phyloP scores from a whole-genome alignment of 2,329 filamentous ascomycete genomes.

The Colletotrichum tamarilloi region DNA sequence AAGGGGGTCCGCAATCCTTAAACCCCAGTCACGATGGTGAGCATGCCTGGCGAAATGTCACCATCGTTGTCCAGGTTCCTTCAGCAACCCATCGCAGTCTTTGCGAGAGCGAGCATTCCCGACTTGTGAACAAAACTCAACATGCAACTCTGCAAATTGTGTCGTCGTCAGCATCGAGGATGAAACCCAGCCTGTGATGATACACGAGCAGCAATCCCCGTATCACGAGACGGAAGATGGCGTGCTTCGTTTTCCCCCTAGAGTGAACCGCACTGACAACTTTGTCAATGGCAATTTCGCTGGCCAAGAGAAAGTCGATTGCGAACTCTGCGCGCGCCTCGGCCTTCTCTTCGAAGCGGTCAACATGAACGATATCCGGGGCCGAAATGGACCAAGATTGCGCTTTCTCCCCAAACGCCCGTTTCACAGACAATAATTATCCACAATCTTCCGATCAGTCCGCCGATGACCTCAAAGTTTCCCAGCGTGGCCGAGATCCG shows the following conservation, averaged over 20 bases:
- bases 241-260: neutral
- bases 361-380: neutral
- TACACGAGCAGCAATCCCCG: neutral
- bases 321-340: neutral
- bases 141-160: neutral
- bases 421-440: neutral
- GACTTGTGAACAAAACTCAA: neutral
- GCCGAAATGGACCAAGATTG: neutral
- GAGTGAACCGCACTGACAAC: neutral
- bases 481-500: neutral
- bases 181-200: neutral
- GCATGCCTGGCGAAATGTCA: too few relatives aligned
- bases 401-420: neutral
- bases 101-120: neutral
- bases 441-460: neutral
- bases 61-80: too few relatives aligned
- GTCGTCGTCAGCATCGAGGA: neutral
- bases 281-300: neutral
- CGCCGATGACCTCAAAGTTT: neutral
- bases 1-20: too few relatives aligned
- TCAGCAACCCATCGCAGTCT: neutral
- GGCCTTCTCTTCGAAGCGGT: neutral
- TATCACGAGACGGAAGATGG: neutral
- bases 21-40: too few relatives aligned
- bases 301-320: neutral